A percentile compares a stretch with the other conserved stretches of the same genome.
Evolutionary conservation across 2,329 filamentous ascomycete genomes (phyloP).

Genomic region (Aspergillus sp.): DNA sequence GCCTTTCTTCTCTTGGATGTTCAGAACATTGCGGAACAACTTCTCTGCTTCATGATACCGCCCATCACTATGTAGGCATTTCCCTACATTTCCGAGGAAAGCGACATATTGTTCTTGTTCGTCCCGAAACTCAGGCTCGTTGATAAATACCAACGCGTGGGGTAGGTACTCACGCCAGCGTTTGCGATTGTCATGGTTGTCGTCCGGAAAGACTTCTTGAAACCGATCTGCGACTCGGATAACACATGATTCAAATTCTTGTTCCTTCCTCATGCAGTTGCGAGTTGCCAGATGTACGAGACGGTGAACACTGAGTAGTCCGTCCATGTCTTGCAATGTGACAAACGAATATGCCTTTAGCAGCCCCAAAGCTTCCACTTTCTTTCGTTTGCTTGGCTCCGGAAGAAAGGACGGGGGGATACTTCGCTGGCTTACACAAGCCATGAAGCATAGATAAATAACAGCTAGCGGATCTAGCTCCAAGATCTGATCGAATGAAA

Average conservation of each 20-base stretch:
- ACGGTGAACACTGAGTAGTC: conserved; percentile 24
- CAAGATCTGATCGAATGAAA: conserved; percentile 31
- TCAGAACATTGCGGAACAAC: neutral
- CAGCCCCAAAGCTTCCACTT: conserved; percentile 18
- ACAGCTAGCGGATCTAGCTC: conserved; percentile 15
- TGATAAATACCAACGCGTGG: conserved; percentile 10
- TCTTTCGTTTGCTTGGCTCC: neutral
- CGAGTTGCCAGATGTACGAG: conserved; percentile 28
- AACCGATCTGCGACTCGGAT: conserved; percentile 6
- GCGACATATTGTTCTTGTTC: neutral
- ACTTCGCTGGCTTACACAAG: conserved; percentile 24
- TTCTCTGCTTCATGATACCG: conserved; percentile 15
- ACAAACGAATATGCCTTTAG: conserved; percentile 23
- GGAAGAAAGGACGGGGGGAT: conserved; percentile 28
- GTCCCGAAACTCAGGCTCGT: neutral
- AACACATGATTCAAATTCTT: conserved; percentile 1
- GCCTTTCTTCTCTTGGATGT: neutral
- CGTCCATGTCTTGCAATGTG: neutral
- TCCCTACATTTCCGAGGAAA: conserved; percentile 3
- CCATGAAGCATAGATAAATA: conserved; percentile 27
- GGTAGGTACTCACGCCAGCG: conserved; percentile 20
- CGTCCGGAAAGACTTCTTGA: conserved; percentile 5
- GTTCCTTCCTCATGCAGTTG: conserved; percentile 22
- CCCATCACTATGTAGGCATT: conserved; percentile 12
- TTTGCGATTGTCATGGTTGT: conserved; percentile 8